These are phyloP conservation scores for Botrytis cinerea DNA, from an alignment of 2,329 filamentous ascomycete species.

Conservation along the genomic window DNA sequence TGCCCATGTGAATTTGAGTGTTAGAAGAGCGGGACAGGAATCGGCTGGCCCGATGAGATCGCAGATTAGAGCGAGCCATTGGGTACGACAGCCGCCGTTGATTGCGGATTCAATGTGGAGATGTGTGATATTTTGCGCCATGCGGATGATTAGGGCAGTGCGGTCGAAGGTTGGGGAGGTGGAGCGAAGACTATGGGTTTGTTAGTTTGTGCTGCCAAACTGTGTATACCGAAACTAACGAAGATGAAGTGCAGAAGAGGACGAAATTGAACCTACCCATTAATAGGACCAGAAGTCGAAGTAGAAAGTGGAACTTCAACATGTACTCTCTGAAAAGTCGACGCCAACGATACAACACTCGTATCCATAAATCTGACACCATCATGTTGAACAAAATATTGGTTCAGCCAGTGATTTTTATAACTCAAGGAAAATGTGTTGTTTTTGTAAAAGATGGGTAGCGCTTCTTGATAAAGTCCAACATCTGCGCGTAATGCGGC, in stretches of 20 bases:
- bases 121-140: conserved; percentile 10
- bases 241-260: neutral
- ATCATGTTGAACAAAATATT: neutral
- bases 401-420: neutral
- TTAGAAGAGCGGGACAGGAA: neutral
- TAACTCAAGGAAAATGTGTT: conserved; percentile 7
- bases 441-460: neutral
- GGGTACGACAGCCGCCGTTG: neutral
- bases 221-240: no score
- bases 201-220: neutral
- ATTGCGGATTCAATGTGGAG: neutral
- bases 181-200: neutral
- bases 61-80: neutral
- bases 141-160: neutral
- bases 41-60: neutral
- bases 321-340: neutral
- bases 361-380: conserved; percentile 1
- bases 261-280: neutral
- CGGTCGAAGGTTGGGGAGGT: conserved; percentile 6
- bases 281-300: neutral
- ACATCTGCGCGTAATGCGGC: conserved; percentile 5
- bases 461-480: conserved; percentile 10
- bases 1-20: neutral
- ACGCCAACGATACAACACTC: neutral
- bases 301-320: neutral